phyloP scores from a whole-genome alignment of 1,284 basidiomycete genomes.

The Erythrobasidium hasegawianum region DNA sequence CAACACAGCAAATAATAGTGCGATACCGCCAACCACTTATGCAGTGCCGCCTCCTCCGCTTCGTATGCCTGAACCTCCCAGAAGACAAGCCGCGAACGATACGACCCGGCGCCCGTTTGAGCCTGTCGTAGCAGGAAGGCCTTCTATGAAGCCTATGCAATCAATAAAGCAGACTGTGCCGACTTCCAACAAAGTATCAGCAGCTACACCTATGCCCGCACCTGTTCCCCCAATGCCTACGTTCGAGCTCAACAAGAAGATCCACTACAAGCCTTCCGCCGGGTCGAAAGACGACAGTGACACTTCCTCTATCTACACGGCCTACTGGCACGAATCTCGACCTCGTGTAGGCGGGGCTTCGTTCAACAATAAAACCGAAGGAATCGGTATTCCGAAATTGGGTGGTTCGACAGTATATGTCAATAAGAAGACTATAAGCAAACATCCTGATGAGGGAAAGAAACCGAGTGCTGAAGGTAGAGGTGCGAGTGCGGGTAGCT shows the following conservation, averaged over 20 bases:
- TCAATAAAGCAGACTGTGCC: neutral
- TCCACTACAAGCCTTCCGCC: neutral
- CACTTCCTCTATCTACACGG: neutral
- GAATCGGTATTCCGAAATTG: neutral
- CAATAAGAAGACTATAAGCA: neutral
- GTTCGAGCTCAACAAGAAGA: conserved; percentile 1
- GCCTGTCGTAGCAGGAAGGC: neutral
- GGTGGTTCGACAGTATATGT: neutral
- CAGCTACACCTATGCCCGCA: neutral
- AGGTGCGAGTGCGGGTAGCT: neutral
- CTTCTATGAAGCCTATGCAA: too few species aligned
- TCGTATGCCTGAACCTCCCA: neutral
- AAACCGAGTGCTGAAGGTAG: neutral
- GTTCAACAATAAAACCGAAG: neutral
- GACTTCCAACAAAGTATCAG: neutral
- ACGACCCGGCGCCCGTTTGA: neutral
- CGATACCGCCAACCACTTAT: neutral
- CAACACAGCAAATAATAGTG: neutral
- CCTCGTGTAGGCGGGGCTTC: neutral
- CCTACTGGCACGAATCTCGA: conserved; percentile 1
- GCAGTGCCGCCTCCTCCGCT: neutral
- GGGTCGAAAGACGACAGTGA: neutral
- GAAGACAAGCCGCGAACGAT: neutral
- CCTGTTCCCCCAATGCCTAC: neutral
- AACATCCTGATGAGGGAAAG: neutral